Conservation (phyloP, 23 red algal genomes). For the Pyropia yezoensis region DNA sequence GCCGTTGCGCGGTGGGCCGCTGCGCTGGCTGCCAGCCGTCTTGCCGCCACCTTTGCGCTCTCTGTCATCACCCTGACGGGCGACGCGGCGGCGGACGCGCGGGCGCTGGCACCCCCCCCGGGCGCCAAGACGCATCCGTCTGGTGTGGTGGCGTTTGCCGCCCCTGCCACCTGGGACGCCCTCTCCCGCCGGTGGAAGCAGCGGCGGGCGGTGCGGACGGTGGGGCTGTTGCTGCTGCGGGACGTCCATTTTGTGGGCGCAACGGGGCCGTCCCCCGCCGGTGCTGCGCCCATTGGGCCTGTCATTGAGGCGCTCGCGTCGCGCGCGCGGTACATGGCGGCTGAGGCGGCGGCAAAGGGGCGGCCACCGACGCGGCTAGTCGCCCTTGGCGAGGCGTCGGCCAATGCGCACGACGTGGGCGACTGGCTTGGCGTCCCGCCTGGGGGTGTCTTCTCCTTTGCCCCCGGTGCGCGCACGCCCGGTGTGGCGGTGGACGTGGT, state of each 20-base stretch:
- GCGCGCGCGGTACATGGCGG: constrained; percentile 39
- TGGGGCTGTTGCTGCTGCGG: constrained; percentile 55
- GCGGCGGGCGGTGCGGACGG: constrained; percentile 28
- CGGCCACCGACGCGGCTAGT: constrained; percentile 35
- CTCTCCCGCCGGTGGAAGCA: constrained; percentile 74
- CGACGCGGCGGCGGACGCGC: not conserved
- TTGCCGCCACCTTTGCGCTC: not conserved
- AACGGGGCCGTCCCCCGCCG: not conserved
- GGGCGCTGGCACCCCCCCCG: not conserved
- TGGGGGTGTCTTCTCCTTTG: constrained; percentile 59
- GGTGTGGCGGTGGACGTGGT: constrained; percentile 35
- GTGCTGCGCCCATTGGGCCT: constrained; percentile 12
- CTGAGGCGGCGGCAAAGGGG: constrained; percentile 14
- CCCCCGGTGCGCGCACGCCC: constrained; percentile 24
- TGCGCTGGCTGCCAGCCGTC: not conserved
- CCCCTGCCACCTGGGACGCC: constrained; percentile 67
- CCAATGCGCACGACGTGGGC: constrained; percentile 56
- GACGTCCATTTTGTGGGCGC: constrained; percentile 62
- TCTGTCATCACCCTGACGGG: too few species aligned
- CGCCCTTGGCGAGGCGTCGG: constrained; percentile 46
- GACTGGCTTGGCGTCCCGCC: constrained; percentile 70
- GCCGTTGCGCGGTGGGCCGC: constrained; percentile 21
- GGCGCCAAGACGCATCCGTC: not conserved
- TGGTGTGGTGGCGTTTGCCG: constrained; percentile 41
- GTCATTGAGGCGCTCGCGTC: constrained; percentile 52